Conservation (phyloP, 371 early-diverging fungal genomes). For the Mortierella sp. region DNA sequence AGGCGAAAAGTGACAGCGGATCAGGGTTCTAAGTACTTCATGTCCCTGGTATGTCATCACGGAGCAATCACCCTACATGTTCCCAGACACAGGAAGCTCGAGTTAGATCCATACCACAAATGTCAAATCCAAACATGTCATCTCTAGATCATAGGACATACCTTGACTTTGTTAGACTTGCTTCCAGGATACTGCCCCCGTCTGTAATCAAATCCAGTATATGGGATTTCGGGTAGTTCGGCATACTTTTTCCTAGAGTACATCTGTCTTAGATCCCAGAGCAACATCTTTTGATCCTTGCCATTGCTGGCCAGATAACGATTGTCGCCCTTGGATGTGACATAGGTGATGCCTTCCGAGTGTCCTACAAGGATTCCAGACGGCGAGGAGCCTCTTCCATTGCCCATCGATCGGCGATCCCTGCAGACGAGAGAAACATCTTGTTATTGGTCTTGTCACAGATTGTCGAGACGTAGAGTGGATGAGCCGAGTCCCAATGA, state of each 20-base stretch:
- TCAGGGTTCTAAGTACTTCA: constrained; percentile 68
- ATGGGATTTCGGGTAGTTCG: constrained; percentile 1
- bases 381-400: constrained; percentile 48
- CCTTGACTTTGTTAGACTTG: constrained; percentile 19
- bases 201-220: constrained; percentile 39
- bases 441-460: too few species aligned
- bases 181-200: constrained; percentile 11
- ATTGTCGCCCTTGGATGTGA: constrained; percentile 73
- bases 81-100: constrained; percentile 50
- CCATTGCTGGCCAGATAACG: constrained; percentile 62
- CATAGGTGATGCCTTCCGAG: constrained; percentile 74
- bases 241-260: constrained; percentile 21
- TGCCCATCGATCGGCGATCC: constrained; percentile 65
- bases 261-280: constrained; percentile 72
- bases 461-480: too few species aligned
- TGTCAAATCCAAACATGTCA: too few species aligned
- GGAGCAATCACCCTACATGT: constrained; percentile 56
- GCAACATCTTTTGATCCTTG: constrained; percentile 68
- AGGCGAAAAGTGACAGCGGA: constrained; percentile 77
- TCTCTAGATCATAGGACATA: too few species aligned
- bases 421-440: constrained; percentile 16
- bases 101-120: too few species aligned
- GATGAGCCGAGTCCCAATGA: too few species aligned
- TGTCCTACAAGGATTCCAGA: constrained; percentile 74
- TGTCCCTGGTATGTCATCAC: constrained; percentile 69